Conservation (phyloP, 2,329 filamentous ascomycete genomes). For the Ophiostoma sp. region DNA sequence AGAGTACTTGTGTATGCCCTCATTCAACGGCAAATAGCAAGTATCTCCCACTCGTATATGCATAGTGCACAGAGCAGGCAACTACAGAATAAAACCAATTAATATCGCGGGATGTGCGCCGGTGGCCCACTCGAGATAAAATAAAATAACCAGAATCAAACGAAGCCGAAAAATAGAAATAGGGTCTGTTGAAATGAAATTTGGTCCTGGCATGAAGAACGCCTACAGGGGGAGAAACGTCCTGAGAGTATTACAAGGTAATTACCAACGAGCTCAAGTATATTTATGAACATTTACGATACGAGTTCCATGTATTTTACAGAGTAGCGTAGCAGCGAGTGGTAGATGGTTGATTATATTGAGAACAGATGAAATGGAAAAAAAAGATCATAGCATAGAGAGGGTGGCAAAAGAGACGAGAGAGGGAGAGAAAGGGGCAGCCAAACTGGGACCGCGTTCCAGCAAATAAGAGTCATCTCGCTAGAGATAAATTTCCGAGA, state of each 20-base stretch:
- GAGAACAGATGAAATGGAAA: background rate
- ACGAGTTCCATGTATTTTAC: too few relatives aligned
- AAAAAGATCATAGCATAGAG: background rate
- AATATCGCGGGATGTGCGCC: constrained; percentile 12
- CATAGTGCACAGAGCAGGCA: too few relatives aligned
- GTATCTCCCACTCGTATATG: background rate
- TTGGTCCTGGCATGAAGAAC: constrained; percentile 3
- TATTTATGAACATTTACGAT: background rate
- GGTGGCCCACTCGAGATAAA: constrained; percentile 8
- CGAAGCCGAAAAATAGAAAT: background rate
- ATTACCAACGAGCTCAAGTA: background rate
- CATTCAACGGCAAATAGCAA: background rate
- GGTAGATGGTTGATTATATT: constrained; percentile 3
- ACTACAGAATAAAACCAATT: background rate
- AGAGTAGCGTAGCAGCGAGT: background rate
- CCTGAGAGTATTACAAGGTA: background rate
- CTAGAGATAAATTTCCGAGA: constrained; percentile 4
- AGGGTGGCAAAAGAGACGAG: background rate
- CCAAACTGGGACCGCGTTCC: background rate
- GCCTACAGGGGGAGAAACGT: background rate
- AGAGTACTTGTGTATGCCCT: background rate
- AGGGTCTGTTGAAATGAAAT: background rate
- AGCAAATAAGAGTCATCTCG: constrained; percentile 13
- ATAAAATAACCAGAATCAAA: background rate
- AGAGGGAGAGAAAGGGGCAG: background rate